phyloP scores from a whole-genome alignment of 495 filamentous ascomycete genomes.

The Apodospora peruviana region DNA sequence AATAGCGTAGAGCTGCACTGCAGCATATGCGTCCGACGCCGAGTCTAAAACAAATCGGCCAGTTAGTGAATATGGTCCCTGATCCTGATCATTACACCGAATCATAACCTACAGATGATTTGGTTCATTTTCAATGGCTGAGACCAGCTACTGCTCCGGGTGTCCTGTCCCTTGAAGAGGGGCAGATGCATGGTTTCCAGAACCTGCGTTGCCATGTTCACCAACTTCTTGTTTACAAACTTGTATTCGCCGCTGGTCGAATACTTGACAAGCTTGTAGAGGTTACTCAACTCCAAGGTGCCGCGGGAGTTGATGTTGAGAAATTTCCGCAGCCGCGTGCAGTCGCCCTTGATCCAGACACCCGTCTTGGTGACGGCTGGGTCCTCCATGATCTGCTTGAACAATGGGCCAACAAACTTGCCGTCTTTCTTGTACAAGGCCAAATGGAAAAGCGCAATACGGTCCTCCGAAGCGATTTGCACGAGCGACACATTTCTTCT shows the following conservation, averaged over 20 bases:
- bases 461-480: constrained; percentile 71
- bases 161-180: constrained; percentile 61
- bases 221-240: constrained; percentile 58
- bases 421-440: constrained; percentile 52
- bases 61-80: neutral
- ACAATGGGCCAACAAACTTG: constrained; percentile 60
- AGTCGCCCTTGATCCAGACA: constrained; percentile 69
- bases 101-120: constrained; percentile 57
- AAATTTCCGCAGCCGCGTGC: constrained; percentile 60
- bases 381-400: constrained; percentile 67
- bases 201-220: constrained; percentile 62
- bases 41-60: constrained; percentile 51
- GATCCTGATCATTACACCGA: neutral
- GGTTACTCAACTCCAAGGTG: constrained; percentile 73
- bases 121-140: constrained; percentile 55
- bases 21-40: constrained; percentile 77
- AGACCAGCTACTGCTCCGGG: constrained; percentile 70
- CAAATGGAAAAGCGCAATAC: constrained; percentile 79
- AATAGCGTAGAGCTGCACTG: constrained; percentile 62
- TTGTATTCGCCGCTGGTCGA: constrained; percentile 39
- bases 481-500: constrained; percentile 69
- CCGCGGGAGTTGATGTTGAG: constrained; percentile 58
- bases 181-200: constrained; percentile 70
- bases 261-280: constrained; percentile 69
- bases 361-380: constrained; percentile 69